Percentiles rank a stretch among this genome's conserved stretches.
These are phyloP conservation scores for Mucor circinelloides DNA, from an alignment of 371 early-diverging fungal genomes.

Conservation along the genomic window DNA sequence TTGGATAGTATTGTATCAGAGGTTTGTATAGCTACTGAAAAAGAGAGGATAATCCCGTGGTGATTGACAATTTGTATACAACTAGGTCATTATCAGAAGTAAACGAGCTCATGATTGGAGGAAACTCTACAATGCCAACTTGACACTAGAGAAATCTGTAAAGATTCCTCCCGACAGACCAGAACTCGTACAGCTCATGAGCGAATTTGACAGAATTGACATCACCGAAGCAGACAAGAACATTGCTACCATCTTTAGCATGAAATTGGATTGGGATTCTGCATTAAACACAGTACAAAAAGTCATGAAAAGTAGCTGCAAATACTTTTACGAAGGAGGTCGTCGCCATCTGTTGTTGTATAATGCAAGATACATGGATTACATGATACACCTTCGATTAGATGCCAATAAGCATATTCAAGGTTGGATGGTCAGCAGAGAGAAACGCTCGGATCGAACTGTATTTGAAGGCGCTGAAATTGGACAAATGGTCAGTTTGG, in stretches of 20 bases:
- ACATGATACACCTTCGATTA: conserved; percentile 38
- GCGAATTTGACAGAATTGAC: conserved; percentile 38
- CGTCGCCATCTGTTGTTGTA: conserved; percentile 39
- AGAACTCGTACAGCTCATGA: conserved; percentile 24
- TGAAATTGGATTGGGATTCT: conserved; percentile 34
- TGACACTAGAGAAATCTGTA: neutral
- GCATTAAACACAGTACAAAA: conserved; percentile 28
- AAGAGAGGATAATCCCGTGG: neutral
- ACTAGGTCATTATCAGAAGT: conserved; percentile 38
- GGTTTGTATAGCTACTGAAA: conserved; percentile 15
- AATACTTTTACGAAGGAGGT: conserved; percentile 29
- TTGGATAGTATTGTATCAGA: conserved; percentile 41
- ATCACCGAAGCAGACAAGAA: conserved; percentile 32
- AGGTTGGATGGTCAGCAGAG: conserved; percentile 48
- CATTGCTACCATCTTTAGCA: conserved; percentile 23
- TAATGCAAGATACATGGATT: conserved; percentile 46
- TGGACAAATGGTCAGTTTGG: conserved; percentile 38
- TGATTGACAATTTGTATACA: neutral
- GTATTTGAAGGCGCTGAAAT: conserved; percentile 28
- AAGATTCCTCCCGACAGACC: conserved; percentile 11
- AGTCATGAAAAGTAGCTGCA: conserved; percentile 24
- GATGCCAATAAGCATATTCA: conserved; percentile 14
- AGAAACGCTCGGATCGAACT: conserved; percentile 14
- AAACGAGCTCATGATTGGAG: conserved; percentile 39
- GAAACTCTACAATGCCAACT: conserved; percentile 27